These are phyloP conservation scores for Trichoderma virens DNA, from an alignment of 495 filamentous ascomycete genomes.

Conservation along the genomic window DNA sequence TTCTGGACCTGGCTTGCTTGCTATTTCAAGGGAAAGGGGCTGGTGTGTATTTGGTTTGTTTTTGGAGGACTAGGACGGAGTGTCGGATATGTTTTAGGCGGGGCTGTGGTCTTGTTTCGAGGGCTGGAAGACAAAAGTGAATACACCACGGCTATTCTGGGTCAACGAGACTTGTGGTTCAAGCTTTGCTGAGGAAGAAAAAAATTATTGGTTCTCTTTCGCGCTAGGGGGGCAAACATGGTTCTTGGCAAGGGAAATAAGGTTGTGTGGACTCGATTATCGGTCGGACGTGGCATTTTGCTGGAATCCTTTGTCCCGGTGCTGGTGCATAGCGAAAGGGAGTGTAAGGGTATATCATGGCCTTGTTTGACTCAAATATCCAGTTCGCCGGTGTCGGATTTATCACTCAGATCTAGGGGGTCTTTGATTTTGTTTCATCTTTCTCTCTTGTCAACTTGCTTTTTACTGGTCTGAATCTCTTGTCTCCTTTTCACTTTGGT, in stretches of 20 bases:
- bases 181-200: constrained; percentile 7
- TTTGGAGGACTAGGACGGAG: constrained; percentile 11
- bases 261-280: constrained; percentile 9
- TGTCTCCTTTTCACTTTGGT: constrained; percentile 17
- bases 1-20: constrained; percentile 25
- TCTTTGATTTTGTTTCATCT: constrained; percentile 29
- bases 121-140: constrained; percentile 9
- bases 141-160: constrained; percentile 6
- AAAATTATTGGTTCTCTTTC: constrained; percentile 3
- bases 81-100: constrained; percentile 12
- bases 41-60: constrained; percentile 11
- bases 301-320: constrained; percentile 9
- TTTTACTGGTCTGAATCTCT: constrained; percentile 28
- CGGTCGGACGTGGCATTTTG: constrained; percentile 9
- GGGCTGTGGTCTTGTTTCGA: background rate
- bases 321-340: constrained; percentile 45
- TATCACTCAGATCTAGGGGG: constrained; percentile 24
- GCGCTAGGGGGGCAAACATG: constrained; percentile 5
- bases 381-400: constrained; percentile 18
- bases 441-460: constrained; percentile 20
- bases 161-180: constrained; percentile 7
- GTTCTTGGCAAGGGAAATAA: constrained; percentile 8
- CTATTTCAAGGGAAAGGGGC: constrained; percentile 18
- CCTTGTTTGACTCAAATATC: constrained; percentile 48
- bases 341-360: constrained; percentile 53